Evolutionary conservation across 148 eudicot genomes (phyloP).

Genomic region (Nepenthes gracilis): DNA sequence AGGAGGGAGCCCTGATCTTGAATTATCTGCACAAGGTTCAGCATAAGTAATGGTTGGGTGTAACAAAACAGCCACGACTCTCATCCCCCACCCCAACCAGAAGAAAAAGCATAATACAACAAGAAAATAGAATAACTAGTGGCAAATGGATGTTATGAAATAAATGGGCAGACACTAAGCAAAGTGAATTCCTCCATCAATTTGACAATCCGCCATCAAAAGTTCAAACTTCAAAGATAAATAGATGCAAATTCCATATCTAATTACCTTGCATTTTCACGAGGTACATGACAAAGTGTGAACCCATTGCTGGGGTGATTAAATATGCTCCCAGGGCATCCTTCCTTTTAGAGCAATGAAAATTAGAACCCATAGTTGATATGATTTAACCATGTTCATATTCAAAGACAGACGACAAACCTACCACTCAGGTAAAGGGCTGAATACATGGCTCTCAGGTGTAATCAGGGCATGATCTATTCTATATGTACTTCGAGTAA

Average conservation of each 20-base stretch:
- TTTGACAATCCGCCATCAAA: not conserved
- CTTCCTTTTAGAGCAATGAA: conserved; percentile 34
- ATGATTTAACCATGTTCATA: conserved; percentile 1
- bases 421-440: conserved; percentile 96
- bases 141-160: too few relatives aligned
- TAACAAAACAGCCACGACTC: not conserved
- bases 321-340: conserved; percentile 74
- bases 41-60: not conserved
- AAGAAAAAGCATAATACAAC: not conserved
- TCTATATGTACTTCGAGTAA: conserved; percentile 84
- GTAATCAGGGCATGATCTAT: conserved; percentile 85
- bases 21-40: conserved; percentile 36
- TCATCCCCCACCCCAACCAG: not conserved
- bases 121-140: too few relatives aligned
- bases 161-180: too few relatives aligned
- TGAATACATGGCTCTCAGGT: conserved; percentile 92
- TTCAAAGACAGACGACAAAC: conserved; percentile 6
- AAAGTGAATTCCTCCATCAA: too few relatives aligned
- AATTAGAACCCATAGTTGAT: conserved; percentile 4
- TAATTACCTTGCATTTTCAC: conserved; percentile 88
- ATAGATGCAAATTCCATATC: not conserved
- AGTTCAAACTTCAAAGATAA: not conserved
- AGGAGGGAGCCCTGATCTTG: conserved; percentile 73
- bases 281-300: conserved; percentile 95
- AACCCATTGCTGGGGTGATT: conserved; percentile 79